Percentiles rank a stretch among this genome's conserved stretches.
Evolutionary conservation across 495 filamentous ascomycete species (phyloP).

Genomic region (Aspergillus hancockii): DNA sequence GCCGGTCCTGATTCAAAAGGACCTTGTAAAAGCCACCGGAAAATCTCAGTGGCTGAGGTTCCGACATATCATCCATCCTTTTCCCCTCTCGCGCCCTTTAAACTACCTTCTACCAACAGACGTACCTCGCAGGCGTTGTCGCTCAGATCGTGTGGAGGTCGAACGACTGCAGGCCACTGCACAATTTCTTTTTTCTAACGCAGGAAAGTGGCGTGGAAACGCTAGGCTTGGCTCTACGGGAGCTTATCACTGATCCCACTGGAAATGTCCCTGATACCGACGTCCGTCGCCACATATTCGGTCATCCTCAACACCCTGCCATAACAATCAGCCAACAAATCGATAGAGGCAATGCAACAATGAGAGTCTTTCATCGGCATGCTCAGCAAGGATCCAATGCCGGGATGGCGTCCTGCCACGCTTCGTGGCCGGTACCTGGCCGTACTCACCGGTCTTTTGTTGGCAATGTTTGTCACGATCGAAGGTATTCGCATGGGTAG

Average conservation of each 20-base stretch:
- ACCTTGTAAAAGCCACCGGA: not conserved
- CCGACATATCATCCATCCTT: not conserved
- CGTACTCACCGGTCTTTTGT: constrained; percentile 4
- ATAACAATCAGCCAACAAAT: not conserved
- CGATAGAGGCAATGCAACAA: not conserved
- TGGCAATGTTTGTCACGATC: not conserved
- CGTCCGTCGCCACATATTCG: not conserved
- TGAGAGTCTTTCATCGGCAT: not conserved
- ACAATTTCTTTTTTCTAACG: too few relatives aligned
- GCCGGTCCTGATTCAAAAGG: not conserved
- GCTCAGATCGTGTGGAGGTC: too few relatives aligned
- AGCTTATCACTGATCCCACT: not conserved
- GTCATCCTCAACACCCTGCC: not conserved
- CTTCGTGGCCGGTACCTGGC: constrained; percentile 6
- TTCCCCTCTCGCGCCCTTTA: not conserved
- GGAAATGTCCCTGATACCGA: not conserved
- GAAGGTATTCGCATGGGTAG: constrained; percentile 3
- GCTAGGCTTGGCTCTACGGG: too few relatives aligned
- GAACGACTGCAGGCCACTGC: too few relatives aligned
- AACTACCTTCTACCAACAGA: too few relatives aligned
- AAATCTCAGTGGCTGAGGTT: not conserved
- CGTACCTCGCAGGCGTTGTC: too few relatives aligned
- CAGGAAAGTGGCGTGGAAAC: too few relatives aligned
- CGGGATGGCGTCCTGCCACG: constrained; percentile 10
- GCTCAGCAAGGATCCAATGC: not conserved